phyloP scores from a whole-genome alignment of 768 basidiomycete species.

The Boletus edulis region DNA sequence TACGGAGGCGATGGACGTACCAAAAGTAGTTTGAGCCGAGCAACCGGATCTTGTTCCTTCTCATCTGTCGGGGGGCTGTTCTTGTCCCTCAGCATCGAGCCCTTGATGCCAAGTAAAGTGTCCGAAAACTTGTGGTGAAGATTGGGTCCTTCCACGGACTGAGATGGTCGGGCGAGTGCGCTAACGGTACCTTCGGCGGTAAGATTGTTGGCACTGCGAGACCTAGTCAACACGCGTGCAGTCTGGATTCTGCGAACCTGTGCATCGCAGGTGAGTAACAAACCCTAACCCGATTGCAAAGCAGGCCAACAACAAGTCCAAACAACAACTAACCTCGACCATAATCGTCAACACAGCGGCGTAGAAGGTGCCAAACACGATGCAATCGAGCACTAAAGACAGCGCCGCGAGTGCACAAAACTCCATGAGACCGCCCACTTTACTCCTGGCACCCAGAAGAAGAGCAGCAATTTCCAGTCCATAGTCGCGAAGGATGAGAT shows the following conservation, averaged over 20 bases:
- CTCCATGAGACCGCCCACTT: conserved; percentile 86
- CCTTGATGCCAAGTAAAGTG: conserved; percentile 46
- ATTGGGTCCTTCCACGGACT: conserved; percentile 13
- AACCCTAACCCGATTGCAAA: conserved; percentile 10
- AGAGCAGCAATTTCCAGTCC: conserved; percentile 90
- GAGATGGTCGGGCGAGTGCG: conserved; percentile 27
- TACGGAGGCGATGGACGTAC: conserved; percentile 38
- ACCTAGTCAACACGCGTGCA: conserved; percentile 49
- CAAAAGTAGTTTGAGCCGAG: conserved; percentile 84
- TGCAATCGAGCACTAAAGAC: conserved; percentile 82
- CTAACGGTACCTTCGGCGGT: conserved; percentile 30
- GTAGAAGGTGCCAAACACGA: conserved; percentile 88
- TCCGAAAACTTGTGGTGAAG: conserved; percentile 28
- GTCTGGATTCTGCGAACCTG: conserved; percentile 73
- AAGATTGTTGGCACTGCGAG: conserved; percentile 31
- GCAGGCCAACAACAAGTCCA: conserved; percentile 1
- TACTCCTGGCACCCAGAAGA: conserved; percentile 79
- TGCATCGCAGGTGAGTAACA: conserved; percentile 2
- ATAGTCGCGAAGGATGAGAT: conserved; percentile 88
- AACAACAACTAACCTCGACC: conserved; percentile 72
- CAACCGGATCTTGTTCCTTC: conserved; percentile 76
- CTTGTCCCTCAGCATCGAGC: conserved; percentile 45
- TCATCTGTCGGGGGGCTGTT: conserved; percentile 38
- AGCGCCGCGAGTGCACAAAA: conserved; percentile 94
- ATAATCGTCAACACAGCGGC: conserved; percentile 88